A percentile compares a stretch with the other conserved stretches of the same genome.
Evolutionary conservation across 768 basidiomycete genomes (phyloP).

Genomic region (Asterophora parasitica): DNA sequence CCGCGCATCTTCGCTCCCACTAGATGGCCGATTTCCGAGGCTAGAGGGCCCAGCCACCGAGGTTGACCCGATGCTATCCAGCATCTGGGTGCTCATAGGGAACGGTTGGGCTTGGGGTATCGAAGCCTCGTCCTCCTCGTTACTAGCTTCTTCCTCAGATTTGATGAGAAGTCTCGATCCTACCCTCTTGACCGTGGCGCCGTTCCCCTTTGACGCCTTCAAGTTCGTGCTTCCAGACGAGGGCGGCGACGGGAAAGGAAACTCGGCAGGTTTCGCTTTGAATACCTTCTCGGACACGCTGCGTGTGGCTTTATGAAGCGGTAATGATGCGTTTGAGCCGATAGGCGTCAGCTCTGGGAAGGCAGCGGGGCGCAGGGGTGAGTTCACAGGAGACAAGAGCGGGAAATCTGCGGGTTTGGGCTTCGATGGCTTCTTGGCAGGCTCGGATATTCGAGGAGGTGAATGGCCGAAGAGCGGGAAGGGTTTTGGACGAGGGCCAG

Average conservation of each 20-base stretch:
- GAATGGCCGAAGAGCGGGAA: background rate
- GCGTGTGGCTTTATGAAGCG: slow-evolving; percentile 2
- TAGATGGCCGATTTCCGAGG: slow-evolving; percentile 20
- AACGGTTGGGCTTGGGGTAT: slow-evolving; percentile 30
- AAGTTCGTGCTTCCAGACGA: background rate
- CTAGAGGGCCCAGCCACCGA: slow-evolving; percentile 10
- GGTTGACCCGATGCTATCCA: slow-evolving; percentile 30
- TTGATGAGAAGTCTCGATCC: background rate
- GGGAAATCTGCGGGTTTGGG: slow-evolving; percentile 24
- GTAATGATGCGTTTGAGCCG: background rate
- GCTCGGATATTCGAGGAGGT: background rate
- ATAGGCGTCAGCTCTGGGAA: slow-evolving; percentile 5
- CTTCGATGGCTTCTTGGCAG: slow-evolving; percentile 9
- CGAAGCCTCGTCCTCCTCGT: background rate
- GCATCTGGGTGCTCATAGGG: slow-evolving; percentile 44
- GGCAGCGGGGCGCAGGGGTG: slow-evolving; percentile 1
- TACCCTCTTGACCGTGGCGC: background rate
- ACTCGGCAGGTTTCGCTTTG: background rate
- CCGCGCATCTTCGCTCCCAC: slow-evolving; percentile 27
- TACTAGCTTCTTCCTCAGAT: slow-evolving; percentile 2
- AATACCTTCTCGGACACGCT: slow-evolving; percentile 7
- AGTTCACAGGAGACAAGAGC: slow-evolving; percentile 3
- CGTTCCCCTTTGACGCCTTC: background rate
- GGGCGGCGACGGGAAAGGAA: slow-evolving; percentile 1
- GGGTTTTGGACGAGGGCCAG: background rate